Percentiles rank a stretch among this genome's conserved stretches.
phyloP scores from a whole-genome alignment of 192 early-diverging fungal genomes.

The Backusella liffmaniae region DNA sequence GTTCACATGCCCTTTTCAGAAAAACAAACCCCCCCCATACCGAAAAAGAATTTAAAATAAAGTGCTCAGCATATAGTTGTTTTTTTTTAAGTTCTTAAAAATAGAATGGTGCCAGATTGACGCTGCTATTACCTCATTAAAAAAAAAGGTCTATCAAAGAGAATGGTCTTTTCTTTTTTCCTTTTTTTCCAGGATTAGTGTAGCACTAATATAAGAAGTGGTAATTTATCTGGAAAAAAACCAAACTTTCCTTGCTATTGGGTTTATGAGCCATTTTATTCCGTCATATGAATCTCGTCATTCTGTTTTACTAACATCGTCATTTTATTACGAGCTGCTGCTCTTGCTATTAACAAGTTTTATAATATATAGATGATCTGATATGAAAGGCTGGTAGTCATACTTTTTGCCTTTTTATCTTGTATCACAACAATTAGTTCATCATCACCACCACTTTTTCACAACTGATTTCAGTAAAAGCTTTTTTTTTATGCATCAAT shows the following conservation, averaged over 20 bases:
- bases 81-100: background rate
- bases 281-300: background rate
- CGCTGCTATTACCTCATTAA: background rate
- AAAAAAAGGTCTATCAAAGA: background rate
- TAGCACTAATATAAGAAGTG: background rate
- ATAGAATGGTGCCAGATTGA: background rate
- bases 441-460: background rate
- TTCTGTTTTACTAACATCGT: background rate
- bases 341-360: background rate
- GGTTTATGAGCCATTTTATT: background rate
- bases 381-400: background rate
- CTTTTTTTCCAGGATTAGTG: background rate
- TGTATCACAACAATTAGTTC: background rate
- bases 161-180: background rate
- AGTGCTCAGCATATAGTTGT: background rate
- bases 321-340: background rate
- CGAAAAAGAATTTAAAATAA: background rate
- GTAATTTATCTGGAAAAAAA: no score
- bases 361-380: background rate
- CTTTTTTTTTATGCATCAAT: background rate
- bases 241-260: background rate
- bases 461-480: background rate
- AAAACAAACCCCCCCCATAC: background rate
- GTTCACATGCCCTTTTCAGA: background rate
- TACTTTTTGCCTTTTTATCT: background rate